Conservation (phyloP, 345 rosid species). For the Pugionium dolabratum region DNA sequence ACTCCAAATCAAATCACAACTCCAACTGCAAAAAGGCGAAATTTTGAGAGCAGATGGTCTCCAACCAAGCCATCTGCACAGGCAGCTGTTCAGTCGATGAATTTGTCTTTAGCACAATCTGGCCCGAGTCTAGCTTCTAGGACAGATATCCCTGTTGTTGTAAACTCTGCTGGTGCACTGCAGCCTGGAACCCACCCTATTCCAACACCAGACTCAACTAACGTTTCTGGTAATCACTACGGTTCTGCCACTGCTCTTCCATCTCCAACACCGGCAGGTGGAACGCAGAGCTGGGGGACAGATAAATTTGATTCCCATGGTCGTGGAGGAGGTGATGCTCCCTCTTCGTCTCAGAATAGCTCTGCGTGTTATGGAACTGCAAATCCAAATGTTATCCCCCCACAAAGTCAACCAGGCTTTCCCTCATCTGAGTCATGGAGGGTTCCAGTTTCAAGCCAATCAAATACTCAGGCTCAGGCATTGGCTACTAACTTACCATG, state of each 20-base stretch:
- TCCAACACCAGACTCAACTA: conserved; percentile 19
- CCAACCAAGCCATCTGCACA: conserved; percentile 55
- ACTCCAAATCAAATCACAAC: conserved; percentile 68
- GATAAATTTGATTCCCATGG: conserved; percentile 34
- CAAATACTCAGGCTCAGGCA: conserved; percentile 30
- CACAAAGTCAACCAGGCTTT: conserved; percentile 45
- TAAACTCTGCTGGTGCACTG: conserved; percentile 44
- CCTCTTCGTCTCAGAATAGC: conserved; percentile 46
- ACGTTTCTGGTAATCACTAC: conserved; percentile 34
- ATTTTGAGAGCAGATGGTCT: conserved; percentile 67
- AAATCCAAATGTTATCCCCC: conserved; percentile 44
- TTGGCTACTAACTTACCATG: conserved; percentile 44
- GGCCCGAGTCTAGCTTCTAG: conserved; percentile 41
- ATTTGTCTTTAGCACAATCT: conserved; percentile 38
- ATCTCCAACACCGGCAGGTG: conserved; percentile 44
- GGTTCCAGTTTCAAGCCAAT: conserved; percentile 43
- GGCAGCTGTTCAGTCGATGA: conserved; percentile 33
- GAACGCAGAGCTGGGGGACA: conserved; percentile 58
- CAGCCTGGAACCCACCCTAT: conserved; percentile 43
- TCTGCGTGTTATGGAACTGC: conserved; percentile 45
- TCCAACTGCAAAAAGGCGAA: conserved; percentile 46
- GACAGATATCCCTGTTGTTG: conserved; percentile 43
- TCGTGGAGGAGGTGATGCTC: conserved; percentile 44
- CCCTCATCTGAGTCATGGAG: conserved; percentile 66
- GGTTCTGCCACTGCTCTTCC: conserved; percentile 48